phyloP scores from a whole-genome alignment of 164 flowering plant species.

The Buxus sempervirens region DNA sequence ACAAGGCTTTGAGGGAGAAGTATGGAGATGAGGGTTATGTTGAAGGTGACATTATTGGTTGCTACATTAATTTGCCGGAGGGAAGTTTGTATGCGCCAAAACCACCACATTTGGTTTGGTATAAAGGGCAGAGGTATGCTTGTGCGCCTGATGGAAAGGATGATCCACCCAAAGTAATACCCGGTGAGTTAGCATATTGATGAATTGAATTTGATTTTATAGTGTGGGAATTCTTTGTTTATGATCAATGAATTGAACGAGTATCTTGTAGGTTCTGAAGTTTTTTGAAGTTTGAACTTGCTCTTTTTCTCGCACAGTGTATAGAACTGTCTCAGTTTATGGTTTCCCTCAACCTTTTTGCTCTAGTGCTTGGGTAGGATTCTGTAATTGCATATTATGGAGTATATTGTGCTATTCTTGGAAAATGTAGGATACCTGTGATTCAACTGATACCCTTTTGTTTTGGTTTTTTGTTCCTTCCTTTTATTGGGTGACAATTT shows the following conservation, averaged over 20 bases:
- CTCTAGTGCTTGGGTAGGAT: neutral
- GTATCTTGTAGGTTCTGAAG: neutral
- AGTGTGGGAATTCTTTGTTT: neutral
- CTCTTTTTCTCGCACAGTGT: no score
- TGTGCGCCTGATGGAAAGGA: constrained; percentile 68
- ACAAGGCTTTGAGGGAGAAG: constrained; percentile 86
- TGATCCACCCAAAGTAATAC: constrained; percentile 76
- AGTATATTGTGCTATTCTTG: neutral
- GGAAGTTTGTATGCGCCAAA: constrained; percentile 67
- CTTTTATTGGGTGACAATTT: no score
- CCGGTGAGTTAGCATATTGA: constrained; percentile 53
- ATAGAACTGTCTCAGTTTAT: no score
- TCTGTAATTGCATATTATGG: neutral
- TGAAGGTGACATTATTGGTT: constrained; percentile 97
- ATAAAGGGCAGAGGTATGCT: constrained; percentile 76
- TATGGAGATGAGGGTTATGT: constrained; percentile 86
- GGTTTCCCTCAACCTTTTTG: no score
- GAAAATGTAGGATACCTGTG: neutral
- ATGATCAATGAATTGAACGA: neutral
- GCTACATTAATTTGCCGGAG: constrained; percentile 80
- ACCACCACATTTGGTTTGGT: constrained; percentile 62
- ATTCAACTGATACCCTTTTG: neutral
- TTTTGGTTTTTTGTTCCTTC: no score
- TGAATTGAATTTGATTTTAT: neutral
- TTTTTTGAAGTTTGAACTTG: no score